A percentile compares a stretch with the other conserved stretches of the same genome.
These are phyloP conservation scores for Penicillium coffeae DNA, from an alignment of 495 filamentous ascomycete genomes.

Conservation along the genomic window DNA sequence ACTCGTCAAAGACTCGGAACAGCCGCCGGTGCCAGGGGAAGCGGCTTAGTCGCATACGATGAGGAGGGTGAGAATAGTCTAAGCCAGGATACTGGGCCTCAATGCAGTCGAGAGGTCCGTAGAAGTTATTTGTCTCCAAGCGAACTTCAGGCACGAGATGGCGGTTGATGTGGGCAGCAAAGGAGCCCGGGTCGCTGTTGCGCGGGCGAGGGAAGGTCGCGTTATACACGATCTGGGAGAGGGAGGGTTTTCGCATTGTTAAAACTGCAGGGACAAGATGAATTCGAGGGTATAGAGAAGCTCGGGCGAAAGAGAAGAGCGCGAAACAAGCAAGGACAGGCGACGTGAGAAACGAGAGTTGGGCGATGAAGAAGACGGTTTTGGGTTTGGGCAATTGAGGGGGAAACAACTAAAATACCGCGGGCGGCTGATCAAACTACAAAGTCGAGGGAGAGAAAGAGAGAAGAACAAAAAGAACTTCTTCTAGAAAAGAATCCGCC, in stretches of 20 bases:
- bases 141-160: constrained; percentile 87
- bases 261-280: too few species aligned
- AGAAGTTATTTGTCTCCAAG: constrained; percentile 78
- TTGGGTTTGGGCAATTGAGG: too few species aligned
- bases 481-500: constrained; percentile 12
- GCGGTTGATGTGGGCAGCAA: constrained; percentile 55
- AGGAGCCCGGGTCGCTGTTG: constrained; percentile 52
- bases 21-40: constrained; percentile 77
- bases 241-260: constrained; percentile 58
- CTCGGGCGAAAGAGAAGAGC: constrained; percentile 6
- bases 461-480: constrained; percentile 10
- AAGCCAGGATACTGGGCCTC: constrained; percentile 90
- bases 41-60: constrained; percentile 78
- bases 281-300: constrained; percentile 6
- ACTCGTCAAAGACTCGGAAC: constrained; percentile 76
- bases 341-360: background rate
- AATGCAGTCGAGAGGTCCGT: constrained; percentile 76
- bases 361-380: background rate
- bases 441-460: too few species aligned
- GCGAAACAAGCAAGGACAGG: background rate
- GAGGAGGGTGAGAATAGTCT: constrained; percentile 75
- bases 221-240: constrained; percentile 54
- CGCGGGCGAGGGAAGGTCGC: constrained; percentile 55
- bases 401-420: too few species aligned
- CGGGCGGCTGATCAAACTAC: too few species aligned